Base-by-base conservation (phyloP, 306 rosid species). In the Prunus padus region DNA sequence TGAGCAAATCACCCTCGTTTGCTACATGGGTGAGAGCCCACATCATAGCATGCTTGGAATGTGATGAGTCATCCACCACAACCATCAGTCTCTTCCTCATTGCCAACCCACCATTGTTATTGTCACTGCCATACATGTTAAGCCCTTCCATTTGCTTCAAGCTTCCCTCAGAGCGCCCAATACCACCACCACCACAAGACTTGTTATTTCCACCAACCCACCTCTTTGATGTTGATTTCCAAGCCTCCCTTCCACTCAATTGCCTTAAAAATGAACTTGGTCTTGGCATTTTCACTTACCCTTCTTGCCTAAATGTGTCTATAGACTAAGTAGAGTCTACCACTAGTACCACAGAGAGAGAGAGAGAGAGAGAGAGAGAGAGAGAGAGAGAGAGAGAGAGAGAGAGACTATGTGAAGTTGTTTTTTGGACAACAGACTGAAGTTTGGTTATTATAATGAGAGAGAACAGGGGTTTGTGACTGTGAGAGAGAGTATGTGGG, bases 11-110 rank as follows among this genome's bases (percentile, higher is more conserved):
- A 74, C 88, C 89, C 96, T 85, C 90, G 57, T 88, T 86, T 28
- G 83, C 97, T 0, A 89, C 83, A 83, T 95, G 93, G 3, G 93
- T 89, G 67, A 95, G 96, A 11, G 99, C 97, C 99, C 99, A 95
- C 84, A 90, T 77, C 87, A 93, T 86, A 45, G 99, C 99, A 84
- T 90, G 96, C 70, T 84, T 92, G 49, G 99, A 90, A 70, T 90
- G 89, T 19, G 91, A 78, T 46, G 92, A 65, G 4, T 76, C 87
- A 83, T 95, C 99, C 78, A 95, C 93, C 61, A 90, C 87, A 10
- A 92, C 97, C 99, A 95, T 92, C 78, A 90, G 97, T 76, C 99
- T 90, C 81, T 95, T 95, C 84, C 81, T 95, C 73, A 81, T 85
- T 46, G 37, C 69, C 22, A 78, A 28, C 33, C 88, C 90, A 76